A percentile compares a stretch with the other conserved stretches of the same genome.
Conservation (phyloP, 2,329 filamentous ascomycete species). For the Xylariaceae sp. region DNA sequence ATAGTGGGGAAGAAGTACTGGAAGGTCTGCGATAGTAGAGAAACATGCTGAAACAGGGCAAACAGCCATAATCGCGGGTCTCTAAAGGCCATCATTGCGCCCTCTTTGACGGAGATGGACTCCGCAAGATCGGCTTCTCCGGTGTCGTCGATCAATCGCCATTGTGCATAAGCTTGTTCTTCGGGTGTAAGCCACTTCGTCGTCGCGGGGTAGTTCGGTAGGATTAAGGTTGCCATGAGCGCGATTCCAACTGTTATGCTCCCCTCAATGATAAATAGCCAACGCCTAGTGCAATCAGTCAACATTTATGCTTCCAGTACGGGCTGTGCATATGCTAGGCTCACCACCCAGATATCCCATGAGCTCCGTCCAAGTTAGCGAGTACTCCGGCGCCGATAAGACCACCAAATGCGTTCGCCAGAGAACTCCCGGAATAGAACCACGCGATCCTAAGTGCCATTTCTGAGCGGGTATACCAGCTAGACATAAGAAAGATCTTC, state of each 20-base stretch:
- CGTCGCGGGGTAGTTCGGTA: constrained; percentile 52
- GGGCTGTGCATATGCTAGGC: background rate
- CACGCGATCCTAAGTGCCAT: constrained; percentile 43
- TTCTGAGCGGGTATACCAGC: constrained; percentile 42
- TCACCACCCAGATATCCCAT: constrained; percentile 37
- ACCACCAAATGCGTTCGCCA: constrained; percentile 50
- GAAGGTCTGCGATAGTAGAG: constrained; percentile 51
- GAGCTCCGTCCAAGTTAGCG: constrained; percentile 35
- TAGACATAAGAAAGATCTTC: constrained; percentile 41
- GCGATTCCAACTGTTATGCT: constrained; percentile 38
- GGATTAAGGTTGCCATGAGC: constrained; percentile 31
- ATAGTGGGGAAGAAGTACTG: constrained; percentile 65
- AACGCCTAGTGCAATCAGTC: constrained; percentile 23
- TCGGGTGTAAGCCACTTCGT: constrained; percentile 49
- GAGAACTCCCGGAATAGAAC: constrained; percentile 43
- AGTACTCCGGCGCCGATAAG: constrained; percentile 48
- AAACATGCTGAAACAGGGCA: constrained; percentile 50
- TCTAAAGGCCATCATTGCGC: constrained; percentile 44
- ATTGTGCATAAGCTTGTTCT: constrained; percentile 50
- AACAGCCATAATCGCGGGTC: constrained; percentile 52
- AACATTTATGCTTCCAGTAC: background rate
- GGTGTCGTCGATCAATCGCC: constrained; percentile 47
- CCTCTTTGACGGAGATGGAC: constrained; percentile 38
- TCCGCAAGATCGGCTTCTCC: constrained; percentile 41
- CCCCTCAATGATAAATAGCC: constrained; percentile 40